A percentile compares a stretch with the other conserved stretches of the same genome.
These are phyloP conservation scores for Cubamyces sp. DNA, from an alignment of 768 basidiomycete species.

Conservation along the genomic window DNA sequence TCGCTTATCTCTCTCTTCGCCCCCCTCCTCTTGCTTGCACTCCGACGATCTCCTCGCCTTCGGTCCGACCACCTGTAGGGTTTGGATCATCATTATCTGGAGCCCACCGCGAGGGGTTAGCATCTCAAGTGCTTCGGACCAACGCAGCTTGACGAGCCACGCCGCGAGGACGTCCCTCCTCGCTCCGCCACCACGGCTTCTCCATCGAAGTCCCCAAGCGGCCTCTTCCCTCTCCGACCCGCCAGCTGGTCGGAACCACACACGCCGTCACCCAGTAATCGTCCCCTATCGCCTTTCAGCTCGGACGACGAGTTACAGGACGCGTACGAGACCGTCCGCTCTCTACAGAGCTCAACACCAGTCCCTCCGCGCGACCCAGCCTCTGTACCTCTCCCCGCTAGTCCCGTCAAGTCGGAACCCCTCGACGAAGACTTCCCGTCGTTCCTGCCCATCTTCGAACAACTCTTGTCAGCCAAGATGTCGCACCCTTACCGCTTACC, in stretches of 20 bases:
- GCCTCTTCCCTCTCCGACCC: not conserved
- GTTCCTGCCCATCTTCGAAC: constrained; percentile 1
- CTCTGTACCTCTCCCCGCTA: not conserved
- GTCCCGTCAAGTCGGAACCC: not conserved
- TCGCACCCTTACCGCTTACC: constrained; percentile 10
- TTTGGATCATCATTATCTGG: constrained; percentile 11
- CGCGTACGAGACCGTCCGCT: not conserved
- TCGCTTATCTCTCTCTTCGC: too few species aligned
- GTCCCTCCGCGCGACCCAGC: too few species aligned
- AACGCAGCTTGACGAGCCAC: not conserved
- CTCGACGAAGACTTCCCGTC: not conserved
- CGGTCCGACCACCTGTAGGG: not conserved
- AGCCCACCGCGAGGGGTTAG: constrained; percentile 21
- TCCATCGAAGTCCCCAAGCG: not conserved
- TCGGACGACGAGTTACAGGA: not conserved
- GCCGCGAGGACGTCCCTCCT: not conserved
- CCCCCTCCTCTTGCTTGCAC: constrained; percentile 1
- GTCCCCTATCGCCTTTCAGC: not conserved
- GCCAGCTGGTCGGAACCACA: not conserved
- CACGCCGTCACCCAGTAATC: not conserved
- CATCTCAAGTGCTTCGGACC: not conserved
- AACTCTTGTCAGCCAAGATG: not conserved
- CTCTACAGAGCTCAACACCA: too few species aligned
- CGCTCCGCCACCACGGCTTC: constrained; percentile 7
- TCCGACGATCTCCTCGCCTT: constrained; percentile 5